phyloP scores from a whole-genome alignment of 2,329 filamentous ascomycete genomes.

The Biscogniauxia marginata region DNA sequence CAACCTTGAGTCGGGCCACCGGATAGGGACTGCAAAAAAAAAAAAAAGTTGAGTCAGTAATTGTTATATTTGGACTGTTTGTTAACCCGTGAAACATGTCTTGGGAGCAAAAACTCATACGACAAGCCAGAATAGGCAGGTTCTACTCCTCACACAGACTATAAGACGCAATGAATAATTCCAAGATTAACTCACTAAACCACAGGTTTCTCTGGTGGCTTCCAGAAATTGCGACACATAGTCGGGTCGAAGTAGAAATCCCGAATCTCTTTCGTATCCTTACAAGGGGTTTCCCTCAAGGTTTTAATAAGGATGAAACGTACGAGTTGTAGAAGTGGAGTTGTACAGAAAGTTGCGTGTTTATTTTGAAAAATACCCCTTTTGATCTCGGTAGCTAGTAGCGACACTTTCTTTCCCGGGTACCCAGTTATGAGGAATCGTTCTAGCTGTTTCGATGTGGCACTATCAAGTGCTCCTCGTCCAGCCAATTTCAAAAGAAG shows the following conservation, averaged over 20 bases:
- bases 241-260: slow-evolving; percentile 39
- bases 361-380: slow-evolving; percentile 9
- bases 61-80: too few relatives aligned
- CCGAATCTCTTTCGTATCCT: slow-evolving; percentile 12
- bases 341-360: slow-evolving; percentile 31
- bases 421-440: neutral
- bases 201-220: slow-evolving; percentile 22
- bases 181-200: too few relatives aligned
- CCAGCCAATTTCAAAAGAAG: neutral
- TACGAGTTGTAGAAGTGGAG: slow-evolving; percentile 33
- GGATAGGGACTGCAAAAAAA: too few relatives aligned
- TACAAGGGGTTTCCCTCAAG: neutral
- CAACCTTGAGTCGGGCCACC: slow-evolving; percentile 28
- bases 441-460: neutral
- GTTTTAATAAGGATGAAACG: slow-evolving; percentile 37
- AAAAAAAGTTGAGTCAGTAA: too few relatives aligned
- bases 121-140: too few relatives aligned
- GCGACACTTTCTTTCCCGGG: neutral
- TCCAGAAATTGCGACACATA: slow-evolving; percentile 27
- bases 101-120: too few relatives aligned
- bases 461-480: neutral
- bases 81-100: too few relatives aligned
- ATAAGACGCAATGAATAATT: too few relatives aligned
- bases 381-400: neutral
- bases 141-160: too few relatives aligned